Evolutionary conservation across 306 rosid species (phyloP).

Genomic region (Lathyrus aphaca): DNA sequence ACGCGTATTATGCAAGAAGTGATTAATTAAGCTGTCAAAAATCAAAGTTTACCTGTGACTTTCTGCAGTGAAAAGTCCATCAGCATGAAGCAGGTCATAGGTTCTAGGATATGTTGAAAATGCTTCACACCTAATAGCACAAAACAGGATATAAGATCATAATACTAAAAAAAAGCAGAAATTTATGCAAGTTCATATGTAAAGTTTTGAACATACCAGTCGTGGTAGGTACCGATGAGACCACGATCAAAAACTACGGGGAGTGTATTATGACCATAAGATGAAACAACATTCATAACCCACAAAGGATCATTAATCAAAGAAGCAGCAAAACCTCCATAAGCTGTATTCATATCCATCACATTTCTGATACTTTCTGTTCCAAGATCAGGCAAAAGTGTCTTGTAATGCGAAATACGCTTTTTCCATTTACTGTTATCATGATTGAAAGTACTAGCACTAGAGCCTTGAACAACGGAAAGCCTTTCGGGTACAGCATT

Average conservation of each 20-base stretch:
- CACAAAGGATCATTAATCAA: constrained; percentile 80
- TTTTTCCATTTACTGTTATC: constrained; percentile 85
- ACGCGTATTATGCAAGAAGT: neutral
- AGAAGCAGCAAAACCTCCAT: constrained; percentile 90
- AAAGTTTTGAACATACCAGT: constrained; percentile 61
- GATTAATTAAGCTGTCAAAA: neutral
- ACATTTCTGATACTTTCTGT: constrained; percentile 81
- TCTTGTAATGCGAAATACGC: constrained; percentile 80
- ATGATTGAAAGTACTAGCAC: constrained; percentile 64
- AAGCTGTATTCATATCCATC: constrained; percentile 93
- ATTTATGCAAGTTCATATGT: neutral
- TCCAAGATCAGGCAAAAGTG: constrained; percentile 84
- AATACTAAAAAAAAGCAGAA: neutral
- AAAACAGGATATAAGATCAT: neutral
- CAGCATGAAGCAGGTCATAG: constrained; percentile 93
- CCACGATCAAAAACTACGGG: constrained; percentile 89
- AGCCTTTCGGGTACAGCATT: constrained; percentile 72
- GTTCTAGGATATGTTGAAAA: constrained; percentile 98
- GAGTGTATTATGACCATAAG: constrained; percentile 79
- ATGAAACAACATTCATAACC: constrained; percentile 98
- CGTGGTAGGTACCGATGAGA: constrained; percentile 90
- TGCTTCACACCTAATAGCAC: constrained; percentile 85
- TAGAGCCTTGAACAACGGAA: constrained; percentile 57
- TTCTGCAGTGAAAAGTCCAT: constrained; percentile 90
- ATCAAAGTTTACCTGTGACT: constrained; percentile 70